These are phyloP conservation scores for Sclerotinia spermophila DNA, from an alignment of 2,329 filamentous ascomycete species.

Conservation along the genomic window DNA sequence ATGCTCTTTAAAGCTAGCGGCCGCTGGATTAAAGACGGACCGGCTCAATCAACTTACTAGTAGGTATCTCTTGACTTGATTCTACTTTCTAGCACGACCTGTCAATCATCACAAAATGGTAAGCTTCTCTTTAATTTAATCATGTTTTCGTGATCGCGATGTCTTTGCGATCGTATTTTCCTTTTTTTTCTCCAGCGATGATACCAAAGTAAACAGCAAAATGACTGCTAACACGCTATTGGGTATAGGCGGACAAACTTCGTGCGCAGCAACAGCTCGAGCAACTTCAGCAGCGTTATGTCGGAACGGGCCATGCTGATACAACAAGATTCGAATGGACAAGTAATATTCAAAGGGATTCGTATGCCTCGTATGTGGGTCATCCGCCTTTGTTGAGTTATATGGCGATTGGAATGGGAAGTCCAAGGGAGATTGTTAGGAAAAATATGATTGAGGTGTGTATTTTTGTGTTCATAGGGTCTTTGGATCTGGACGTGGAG, in stretches of 20 bases:
- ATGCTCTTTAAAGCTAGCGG: not conserved
- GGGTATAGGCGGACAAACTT: conserved; percentile 84
- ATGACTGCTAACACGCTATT: not conserved
- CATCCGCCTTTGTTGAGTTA: conserved; percentile 86
- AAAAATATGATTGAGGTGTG: conserved; percentile 72
- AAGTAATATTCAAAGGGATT: conserved; percentile 92
- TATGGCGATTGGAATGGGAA: conserved; percentile 84
- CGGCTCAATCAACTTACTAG: not conserved
- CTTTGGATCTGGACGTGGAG: not conserved
- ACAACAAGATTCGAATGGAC: conserved; percentile 98
- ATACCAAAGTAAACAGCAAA: not conserved
- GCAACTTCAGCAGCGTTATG: conserved; percentile 89
- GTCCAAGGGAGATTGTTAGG: conserved; percentile 75
- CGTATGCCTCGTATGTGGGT: conserved; percentile 81
- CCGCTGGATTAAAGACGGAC: conserved; percentile 16
- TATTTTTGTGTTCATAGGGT: conserved; percentile 10
- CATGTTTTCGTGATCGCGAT: not conserved
- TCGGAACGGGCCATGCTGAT: conserved; percentile 94
- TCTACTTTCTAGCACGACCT: not conserved
- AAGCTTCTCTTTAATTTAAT: not conserved
- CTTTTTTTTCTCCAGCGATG: not conserved
- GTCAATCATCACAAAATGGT: not conserved
- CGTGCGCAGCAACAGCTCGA: conserved; percentile 97
- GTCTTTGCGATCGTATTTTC: not conserved
- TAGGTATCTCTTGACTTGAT: not conserved